Evolutionary conservation across 73 alveolate species (phyloP).

Genomic region (Paramecium octaurelia): DNA sequence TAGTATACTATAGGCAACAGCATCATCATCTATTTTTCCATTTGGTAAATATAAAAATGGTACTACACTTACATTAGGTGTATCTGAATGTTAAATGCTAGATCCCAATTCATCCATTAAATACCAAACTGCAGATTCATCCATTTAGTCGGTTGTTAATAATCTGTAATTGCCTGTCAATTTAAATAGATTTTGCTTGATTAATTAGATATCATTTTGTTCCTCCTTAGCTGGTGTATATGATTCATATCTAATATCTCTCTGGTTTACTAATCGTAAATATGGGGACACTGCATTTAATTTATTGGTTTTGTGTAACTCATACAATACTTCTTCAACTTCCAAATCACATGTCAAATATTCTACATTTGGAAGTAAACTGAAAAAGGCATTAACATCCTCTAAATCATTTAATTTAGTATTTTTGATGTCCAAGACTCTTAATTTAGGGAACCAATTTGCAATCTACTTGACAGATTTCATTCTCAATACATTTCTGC

Average conservation of each 20-base stretch:
- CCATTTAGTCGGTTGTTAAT: constrained; percentile 76
- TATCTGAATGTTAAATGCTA: constrained; percentile 87
- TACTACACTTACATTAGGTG: constrained; percentile 82
- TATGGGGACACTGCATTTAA: constrained; percentile 57
- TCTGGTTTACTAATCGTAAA: constrained; percentile 63
- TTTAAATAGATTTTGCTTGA: constrained; percentile 79
- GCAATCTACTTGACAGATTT: constrained; percentile 37
- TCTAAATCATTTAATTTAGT: constrained; percentile 60
- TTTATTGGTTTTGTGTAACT: constrained; percentile 53
- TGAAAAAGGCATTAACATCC: constrained; percentile 62
- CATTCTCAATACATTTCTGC: constrained; percentile 67
- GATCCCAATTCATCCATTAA: constrained; percentile 92
- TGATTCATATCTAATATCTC: constrained; percentile 49
- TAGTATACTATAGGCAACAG: constrained; percentile 79
- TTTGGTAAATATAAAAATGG: constrained; percentile 89
- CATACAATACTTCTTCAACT: constrained; percentile 65
- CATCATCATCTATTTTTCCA: constrained; percentile 74
- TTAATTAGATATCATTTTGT: constrained; percentile 65
- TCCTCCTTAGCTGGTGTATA: constrained; percentile 46
- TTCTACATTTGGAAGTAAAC: constrained; percentile 61
- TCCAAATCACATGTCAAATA: constrained; percentile 66
- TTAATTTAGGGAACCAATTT: constrained; percentile 67
- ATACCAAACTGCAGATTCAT: constrained; percentile 89
- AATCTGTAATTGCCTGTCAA: constrained; percentile 83
- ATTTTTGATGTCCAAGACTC: constrained; percentile 23